Conservation (phyloP, 805 yeast genomes). For the Saturnispora gosingensis region DNA sequence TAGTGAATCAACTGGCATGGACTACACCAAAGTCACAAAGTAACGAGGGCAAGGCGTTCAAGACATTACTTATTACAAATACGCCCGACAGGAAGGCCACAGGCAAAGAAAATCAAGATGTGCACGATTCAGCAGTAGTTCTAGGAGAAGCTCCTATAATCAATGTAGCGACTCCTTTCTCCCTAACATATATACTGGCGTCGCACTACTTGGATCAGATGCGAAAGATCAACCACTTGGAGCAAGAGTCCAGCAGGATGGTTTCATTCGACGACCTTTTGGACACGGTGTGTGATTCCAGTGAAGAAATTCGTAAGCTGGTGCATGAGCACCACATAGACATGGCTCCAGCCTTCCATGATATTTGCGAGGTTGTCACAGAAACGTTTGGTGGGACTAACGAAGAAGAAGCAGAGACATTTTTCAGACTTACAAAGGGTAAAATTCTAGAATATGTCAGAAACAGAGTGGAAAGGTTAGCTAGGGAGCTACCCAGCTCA, state of each 20-base stretch:
- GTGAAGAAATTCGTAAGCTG: not conserved
- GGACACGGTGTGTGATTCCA: constrained; percentile 17
- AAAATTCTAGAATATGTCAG: constrained; percentile 33
- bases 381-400: constrained; percentile 29
- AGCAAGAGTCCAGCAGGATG: constrained; percentile 19
- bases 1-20: constrained; percentile 26
- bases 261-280: constrained; percentile 36
- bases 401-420: constrained; percentile 35
- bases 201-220: not conserved
- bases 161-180: not conserved
- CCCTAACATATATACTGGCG: not conserved
- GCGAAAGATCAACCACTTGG: not conserved
- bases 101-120: not conserved
- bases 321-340: not conserved
- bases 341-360: not conserved
- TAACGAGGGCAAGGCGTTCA: not conserved
- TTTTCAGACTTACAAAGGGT: constrained; percentile 34
- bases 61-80: not conserved
- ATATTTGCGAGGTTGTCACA: constrained; percentile 32
- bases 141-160: not conserved
- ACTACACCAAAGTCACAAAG: constrained; percentile 10
- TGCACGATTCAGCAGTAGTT: not conserved
- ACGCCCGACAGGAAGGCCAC: not conserved
- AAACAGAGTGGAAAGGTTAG: constrained; percentile 30
- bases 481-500: constrained; percentile 30